Conservation (phyloP, 495 filamentous ascomycete species). For the Lophium mytilinum region DNA sequence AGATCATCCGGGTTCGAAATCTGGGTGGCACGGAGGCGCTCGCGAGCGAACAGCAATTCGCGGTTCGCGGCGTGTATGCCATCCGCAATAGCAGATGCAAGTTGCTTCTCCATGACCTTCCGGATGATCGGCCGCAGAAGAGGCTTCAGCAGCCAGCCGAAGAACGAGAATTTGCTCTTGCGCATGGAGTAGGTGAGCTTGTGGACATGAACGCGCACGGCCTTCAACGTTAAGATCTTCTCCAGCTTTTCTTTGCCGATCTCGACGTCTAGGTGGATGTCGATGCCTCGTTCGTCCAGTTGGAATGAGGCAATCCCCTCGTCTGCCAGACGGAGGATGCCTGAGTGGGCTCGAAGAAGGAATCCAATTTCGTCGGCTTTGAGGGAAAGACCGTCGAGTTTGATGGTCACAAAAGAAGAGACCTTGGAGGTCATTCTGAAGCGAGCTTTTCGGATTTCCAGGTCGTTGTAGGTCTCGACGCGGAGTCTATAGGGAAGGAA, state of each 20-base stretch:
- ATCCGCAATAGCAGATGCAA: constrained; percentile 63
- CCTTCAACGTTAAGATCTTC: constrained; percentile 68
- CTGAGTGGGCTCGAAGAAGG: constrained; percentile 60
- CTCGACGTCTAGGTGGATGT: constrained; percentile 63
- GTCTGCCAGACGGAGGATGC: constrained; percentile 59
- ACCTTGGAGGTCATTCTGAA: constrained; percentile 58
- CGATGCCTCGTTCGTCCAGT: constrained; percentile 78
- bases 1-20: constrained; percentile 76
- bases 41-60: constrained; percentile 77
- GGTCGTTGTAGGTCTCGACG: constrained; percentile 73
- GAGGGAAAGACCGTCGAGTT: constrained; percentile 69
- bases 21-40: constrained; percentile 74
- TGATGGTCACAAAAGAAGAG: constrained; percentile 64
- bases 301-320: constrained; percentile 77
- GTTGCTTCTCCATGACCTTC: constrained; percentile 66
- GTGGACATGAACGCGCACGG: constrained; percentile 73
- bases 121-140: constrained; percentile 73
- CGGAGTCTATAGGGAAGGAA: constrained; percentile 82
- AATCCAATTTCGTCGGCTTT: constrained; percentile 82
- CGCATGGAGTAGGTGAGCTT: constrained; percentile 72
- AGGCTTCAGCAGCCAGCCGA: constrained; percentile 80
- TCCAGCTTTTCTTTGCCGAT: constrained; percentile 66
- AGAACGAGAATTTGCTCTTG: constrained; percentile 63
- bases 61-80: constrained; percentile 66
- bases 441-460: constrained; percentile 74